Conservation (phyloP, 306 rosid species). For the Arachis hypogaea region DNA sequence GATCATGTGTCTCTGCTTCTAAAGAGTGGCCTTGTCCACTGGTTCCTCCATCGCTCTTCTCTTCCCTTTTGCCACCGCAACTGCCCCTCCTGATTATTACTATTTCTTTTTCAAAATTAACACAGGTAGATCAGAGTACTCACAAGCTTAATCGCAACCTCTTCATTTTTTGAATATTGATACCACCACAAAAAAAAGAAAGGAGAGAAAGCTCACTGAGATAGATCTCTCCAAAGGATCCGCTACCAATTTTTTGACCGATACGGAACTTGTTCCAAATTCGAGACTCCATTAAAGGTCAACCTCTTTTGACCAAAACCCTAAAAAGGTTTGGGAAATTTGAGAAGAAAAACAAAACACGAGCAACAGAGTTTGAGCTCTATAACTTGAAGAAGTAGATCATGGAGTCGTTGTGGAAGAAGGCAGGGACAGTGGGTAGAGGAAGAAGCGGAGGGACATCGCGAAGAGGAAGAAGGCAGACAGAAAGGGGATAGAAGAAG, state of each 20-base stretch:
- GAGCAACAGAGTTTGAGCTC: slow-evolving; percentile 34
- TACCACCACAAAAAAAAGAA: slow-evolving; percentile 53
- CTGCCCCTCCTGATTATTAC: too few species aligned
- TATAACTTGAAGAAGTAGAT: slow-evolving; percentile 45
- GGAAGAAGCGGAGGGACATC: slow-evolving; percentile 28
- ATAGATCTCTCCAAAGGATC: slow-evolving; percentile 98
- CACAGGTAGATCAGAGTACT: too few species aligned
- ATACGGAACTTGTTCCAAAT: slow-evolving; percentile 93
- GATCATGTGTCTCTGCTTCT: too few species aligned
- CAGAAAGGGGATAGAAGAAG: slow-evolving; percentile 16
- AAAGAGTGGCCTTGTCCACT: too few species aligned
- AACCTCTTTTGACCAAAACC: slow-evolving; percentile 34
- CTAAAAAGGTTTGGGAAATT: slow-evolving; percentile 37
- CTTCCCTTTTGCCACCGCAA: too few species aligned
- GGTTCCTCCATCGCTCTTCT: too few species aligned
- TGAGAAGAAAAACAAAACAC: slow-evolving; percentile 19
- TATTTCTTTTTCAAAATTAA: too few species aligned
- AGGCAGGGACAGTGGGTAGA: slow-evolving; percentile 40
- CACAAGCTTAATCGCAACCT: too few species aligned
- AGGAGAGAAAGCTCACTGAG: slow-evolving; percentile 49
- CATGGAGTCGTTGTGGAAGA: neutral
- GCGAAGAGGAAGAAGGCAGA: too few species aligned
- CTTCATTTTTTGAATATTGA: too few species aligned
- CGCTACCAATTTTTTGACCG: slow-evolving; percentile 96
- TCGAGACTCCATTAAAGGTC: slow-evolving; percentile 74